phyloP scores from a whole-genome alignment of 1,284 basidiomycete genomes.

The Boletus semigastroideus region DNA sequence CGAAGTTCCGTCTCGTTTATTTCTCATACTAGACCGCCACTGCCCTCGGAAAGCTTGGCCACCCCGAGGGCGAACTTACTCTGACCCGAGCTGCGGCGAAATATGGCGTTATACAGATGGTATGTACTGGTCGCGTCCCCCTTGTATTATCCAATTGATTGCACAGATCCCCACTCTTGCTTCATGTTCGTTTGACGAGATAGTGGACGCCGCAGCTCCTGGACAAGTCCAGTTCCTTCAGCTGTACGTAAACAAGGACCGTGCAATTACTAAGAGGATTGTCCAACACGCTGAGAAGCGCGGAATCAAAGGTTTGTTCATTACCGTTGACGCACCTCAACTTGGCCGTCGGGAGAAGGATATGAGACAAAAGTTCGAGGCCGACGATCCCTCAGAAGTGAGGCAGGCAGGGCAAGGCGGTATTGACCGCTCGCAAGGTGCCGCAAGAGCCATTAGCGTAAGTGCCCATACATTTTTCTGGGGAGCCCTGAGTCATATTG shows the following conservation, averaged over 20 bases:
- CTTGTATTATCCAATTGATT: not conserved
- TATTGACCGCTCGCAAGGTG: conserved; percentile 86
- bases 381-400: conserved; percentile 75
- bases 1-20: conserved; percentile 7
- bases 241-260: conserved; percentile 82
- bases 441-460: conserved; percentile 91
- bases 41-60: conserved; percentile 88
- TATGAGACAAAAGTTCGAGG: conserved; percentile 96
- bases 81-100: conserved; percentile 84
- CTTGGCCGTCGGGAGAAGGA: conserved; percentile 91
- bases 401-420: conserved; percentile 53
- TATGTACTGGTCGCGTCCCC: conserved; percentile 23
- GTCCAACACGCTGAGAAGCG: conserved; percentile 83
- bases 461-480: conserved; percentile 25
- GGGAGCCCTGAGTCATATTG: not conserved
- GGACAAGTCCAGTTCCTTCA: conserved; percentile 82
- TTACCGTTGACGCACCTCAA: conserved; percentile 93
- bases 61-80: conserved; percentile 89
- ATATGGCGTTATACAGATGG: conserved; percentile 87
- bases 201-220: conserved; percentile 75
- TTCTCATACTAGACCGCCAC: conserved; percentile 57
- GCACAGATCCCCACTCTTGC: conserved; percentile 84
- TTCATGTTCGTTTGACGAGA: conserved; percentile 88
- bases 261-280: conserved; percentile 76
- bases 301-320: conserved; percentile 85